Percentiles rank a stretch among this genome's conserved stretches.
Conservation (phyloP, 2,329 filamentous ascomycete genomes). For the Nigrospora osmanthi region DNA sequence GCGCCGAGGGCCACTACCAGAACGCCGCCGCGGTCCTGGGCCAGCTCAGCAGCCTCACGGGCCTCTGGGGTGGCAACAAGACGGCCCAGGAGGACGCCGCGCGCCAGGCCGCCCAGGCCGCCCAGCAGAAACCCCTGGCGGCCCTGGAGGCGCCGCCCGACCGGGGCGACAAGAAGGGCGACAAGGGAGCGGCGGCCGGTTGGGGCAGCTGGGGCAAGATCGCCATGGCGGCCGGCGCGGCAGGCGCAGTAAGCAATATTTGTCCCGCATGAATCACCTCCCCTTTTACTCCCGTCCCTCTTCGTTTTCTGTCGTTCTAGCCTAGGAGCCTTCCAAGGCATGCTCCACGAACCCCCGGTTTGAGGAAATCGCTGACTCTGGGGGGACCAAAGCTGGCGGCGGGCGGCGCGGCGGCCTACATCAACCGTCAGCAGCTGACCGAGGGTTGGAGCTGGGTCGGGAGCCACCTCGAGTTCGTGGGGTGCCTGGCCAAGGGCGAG, state of each 20-base stretch:
- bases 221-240: conserved; percentile 35
- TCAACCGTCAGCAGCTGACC: conserved; percentile 72
- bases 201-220: conserved; percentile 83
- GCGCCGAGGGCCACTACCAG: conserved; percentile 80
- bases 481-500: conserved; percentile 75
- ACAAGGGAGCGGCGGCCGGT: conserved; percentile 28
- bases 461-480: conserved; percentile 89
- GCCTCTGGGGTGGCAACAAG: conserved; percentile 54
- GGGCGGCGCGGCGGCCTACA: conserved; percentile 77
- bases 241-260: too few relatives aligned
- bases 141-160: conserved; percentile 26
- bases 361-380: too few relatives aligned
- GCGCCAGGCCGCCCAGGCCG: conserved; percentile 9
- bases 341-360: too few relatives aligned
- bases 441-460: conserved; percentile 75
- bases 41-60: conserved; percentile 56
- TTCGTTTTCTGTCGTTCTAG: too few relatives aligned
- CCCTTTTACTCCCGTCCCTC: too few relatives aligned
- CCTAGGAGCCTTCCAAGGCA: too few relatives aligned
- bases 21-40: conserved; percentile 63
- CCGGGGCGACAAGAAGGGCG: conserved; percentile 31
- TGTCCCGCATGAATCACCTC: too few relatives aligned
- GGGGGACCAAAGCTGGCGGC: conserved; percentile 48
- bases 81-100: conserved; percentile 15
- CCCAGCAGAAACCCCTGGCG: conserved; percentile 25